Evolutionary conservation across 805 yeast species (phyloP), one percentile per base, ranked within the genome.

Genomic region (Wickerhamomyces hampshirensis): DNA sequence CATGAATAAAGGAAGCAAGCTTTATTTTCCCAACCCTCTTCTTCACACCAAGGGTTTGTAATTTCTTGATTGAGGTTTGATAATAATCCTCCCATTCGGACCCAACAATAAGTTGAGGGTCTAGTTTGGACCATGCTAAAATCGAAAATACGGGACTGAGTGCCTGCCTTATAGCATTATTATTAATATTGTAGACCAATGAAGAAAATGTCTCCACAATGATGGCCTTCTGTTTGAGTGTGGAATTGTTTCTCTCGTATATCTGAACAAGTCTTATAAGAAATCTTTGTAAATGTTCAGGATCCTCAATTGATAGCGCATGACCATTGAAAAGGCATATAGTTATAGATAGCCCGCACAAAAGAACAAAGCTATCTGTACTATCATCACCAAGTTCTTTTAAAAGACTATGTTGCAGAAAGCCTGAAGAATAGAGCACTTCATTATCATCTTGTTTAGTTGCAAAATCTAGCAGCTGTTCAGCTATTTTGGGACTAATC

Each of bases 141-240:
- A 48, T 39, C 5, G 56, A 49, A n/a, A 43, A 48, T 16, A 51
- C 21, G 5, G 51, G 50, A 4, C 41, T 31, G 7, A 47, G 5
- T 1, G 24, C 34, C 4, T 14, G 28, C 18, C 33, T 39, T 6
- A 50, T 38, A 2, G 13, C 23, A 0, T 15, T 19, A 9, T 30
- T 34, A 2, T 21, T 8, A 4, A 37, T 4, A 9, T 43, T 37
- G 10, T 26, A 3, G 1, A 35, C 16, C 9, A 49, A 28, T 1
- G 45, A n/a, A 2, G 14, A 18, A 5, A 49, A 12, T 1, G 39
- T 9, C 9, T 31, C 32, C 2, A 43, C 19, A 2, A 43, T 31
- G 4, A 32, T 6, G 3, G 29, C n/a, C 27, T 40, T 46, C 16
- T 26, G 30, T 2, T 14, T 6, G 2, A 15, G 5, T 6, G 33